Conservation (phyloP, 2,329 filamentous ascomycete genomes). For the Alternaria gansuensis region DNA sequence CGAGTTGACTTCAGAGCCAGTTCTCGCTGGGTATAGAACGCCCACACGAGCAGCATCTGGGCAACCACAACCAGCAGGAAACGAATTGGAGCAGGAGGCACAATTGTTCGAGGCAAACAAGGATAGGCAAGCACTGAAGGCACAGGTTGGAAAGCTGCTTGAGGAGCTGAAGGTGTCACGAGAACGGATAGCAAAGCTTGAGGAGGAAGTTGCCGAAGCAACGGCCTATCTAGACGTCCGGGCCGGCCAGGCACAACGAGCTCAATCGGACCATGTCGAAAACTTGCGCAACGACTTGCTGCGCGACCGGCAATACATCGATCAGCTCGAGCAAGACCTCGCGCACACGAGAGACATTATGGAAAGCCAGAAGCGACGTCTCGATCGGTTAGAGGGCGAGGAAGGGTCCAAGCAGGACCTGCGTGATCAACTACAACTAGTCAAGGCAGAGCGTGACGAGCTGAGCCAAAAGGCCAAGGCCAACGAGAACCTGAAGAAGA, state of each 20-base stretch:
- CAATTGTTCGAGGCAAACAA: conserved; percentile 60
- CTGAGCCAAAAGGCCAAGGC: conserved; percentile 60
- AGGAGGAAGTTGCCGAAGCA: conserved; percentile 60
- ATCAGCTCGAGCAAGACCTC: conserved; percentile 59
- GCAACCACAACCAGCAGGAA: conserved; percentile 37
- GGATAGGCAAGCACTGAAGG: conserved; percentile 56
- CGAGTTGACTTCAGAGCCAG: conserved; percentile 47
- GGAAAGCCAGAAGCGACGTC: conserved; percentile 58
- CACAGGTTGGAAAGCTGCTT: conserved; percentile 52
- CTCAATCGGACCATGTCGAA: conserved; percentile 55
- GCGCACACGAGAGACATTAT: conserved; percentile 55
- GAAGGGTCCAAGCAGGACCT: conserved; percentile 58
- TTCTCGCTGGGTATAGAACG: conserved; percentile 45
- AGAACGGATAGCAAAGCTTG: conserved; percentile 55
- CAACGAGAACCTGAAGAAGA: conserved; percentile 64
- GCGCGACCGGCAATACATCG: conserved; percentile 60
- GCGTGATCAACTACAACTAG: conserved; percentile 61
- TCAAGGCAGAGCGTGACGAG: conserved; percentile 60
- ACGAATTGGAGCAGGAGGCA: conserved; percentile 61
- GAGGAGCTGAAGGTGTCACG: conserved; percentile 55
- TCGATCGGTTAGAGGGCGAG: conserved; percentile 56
- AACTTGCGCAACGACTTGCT: conserved; percentile 56
- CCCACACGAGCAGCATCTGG: conserved; percentile 46
- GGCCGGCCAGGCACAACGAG: conserved; percentile 48
- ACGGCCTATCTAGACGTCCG: conserved; percentile 56